Conservation (phyloP, 345 rosid species). For the Eucalyptus polybractea region DNA sequence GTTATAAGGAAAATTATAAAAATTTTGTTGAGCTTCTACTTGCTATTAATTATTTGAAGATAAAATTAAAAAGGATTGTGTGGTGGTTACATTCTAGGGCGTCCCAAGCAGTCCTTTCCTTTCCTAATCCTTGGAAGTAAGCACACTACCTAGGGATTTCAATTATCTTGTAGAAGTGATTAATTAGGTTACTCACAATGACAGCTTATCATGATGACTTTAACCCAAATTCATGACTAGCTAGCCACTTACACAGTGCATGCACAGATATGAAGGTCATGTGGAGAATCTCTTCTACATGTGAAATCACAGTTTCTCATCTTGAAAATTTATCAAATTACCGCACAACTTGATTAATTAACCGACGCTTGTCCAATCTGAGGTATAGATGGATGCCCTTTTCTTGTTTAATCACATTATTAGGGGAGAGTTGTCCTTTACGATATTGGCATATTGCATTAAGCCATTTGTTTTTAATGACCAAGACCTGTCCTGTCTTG, state of each 20-base stretch:
- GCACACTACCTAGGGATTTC: background rate
- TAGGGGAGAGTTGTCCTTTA: background rate
- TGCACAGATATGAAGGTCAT: background rate
- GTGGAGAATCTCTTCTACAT: background rate
- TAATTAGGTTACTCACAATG: background rate
- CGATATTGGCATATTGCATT: background rate
- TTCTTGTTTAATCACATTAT: background rate
- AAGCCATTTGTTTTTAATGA: background rate
- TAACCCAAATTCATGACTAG: background rate
- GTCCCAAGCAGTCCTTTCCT: too few relatives aligned
- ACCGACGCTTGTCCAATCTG: background rate
- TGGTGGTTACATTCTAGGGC: too few relatives aligned
- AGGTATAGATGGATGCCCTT: background rate
- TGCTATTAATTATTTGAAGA: too few relatives aligned
- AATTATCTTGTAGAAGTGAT: background rate
- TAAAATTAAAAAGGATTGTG: too few relatives aligned
- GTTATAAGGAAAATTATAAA: background rate
- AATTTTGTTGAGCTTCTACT: too few relatives aligned
- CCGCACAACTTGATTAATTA: background rate
- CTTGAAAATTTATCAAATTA: background rate
- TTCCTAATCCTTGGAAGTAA: background rate
- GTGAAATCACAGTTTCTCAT: background rate
- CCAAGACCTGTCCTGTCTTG: background rate
- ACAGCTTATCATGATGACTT: background rate
- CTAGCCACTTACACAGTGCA: background rate